A percentile compares a stretch with the other conserved stretches of the same genome.
Conservation (phyloP, 192 early-diverging fungal species). For the Borealophlyctis nickersoniae region DNA sequence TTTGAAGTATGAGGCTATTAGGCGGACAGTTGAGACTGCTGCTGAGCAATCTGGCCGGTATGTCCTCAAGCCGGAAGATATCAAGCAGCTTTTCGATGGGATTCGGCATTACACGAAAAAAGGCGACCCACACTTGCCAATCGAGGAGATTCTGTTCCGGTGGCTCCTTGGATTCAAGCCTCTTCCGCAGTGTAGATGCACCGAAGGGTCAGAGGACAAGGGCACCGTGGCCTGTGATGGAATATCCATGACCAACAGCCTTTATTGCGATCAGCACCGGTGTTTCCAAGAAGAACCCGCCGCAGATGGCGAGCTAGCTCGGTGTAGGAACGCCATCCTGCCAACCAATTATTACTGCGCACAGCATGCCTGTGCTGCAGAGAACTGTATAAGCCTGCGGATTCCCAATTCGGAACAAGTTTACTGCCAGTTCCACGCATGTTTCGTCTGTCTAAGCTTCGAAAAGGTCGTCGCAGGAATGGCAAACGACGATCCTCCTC, state of each 20-base stretch:
- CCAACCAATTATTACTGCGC: conserved; percentile 14
- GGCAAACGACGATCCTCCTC: too few species aligned
- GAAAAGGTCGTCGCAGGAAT: too few species aligned
- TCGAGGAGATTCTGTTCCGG: conserved; percentile 17
- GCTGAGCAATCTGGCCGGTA: too few species aligned
- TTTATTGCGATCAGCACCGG: conserved; percentile 18
- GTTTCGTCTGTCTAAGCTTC: too few species aligned
- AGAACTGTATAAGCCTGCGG: too few species aligned
- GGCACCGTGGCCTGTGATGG: conserved; percentile 1
- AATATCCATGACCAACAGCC: conserved; percentile 6
- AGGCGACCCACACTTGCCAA: conserved; percentile 20
- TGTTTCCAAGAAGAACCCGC: conserved; percentile 10
- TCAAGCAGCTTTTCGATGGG: conserved; percentile 21
- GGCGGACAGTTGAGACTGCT: too few species aligned
- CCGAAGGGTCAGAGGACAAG: background rate
- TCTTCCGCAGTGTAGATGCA: conserved; percentile 15
- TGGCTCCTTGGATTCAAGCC: conserved; percentile 22
- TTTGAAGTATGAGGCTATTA: too few species aligned
- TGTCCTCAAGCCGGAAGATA: background rate
- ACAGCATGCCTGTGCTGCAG: conserved; percentile 17
- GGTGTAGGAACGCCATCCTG: conserved; percentile 8
- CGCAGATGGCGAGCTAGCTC: background rate
- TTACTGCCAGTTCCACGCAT: too few species aligned
- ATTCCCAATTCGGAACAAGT: too few species aligned
- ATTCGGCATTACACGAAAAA: conserved; percentile 32